phyloP scores from a whole-genome alignment of 352 stramenopile genomes.

The Globisporangium camurandrum region DNA sequence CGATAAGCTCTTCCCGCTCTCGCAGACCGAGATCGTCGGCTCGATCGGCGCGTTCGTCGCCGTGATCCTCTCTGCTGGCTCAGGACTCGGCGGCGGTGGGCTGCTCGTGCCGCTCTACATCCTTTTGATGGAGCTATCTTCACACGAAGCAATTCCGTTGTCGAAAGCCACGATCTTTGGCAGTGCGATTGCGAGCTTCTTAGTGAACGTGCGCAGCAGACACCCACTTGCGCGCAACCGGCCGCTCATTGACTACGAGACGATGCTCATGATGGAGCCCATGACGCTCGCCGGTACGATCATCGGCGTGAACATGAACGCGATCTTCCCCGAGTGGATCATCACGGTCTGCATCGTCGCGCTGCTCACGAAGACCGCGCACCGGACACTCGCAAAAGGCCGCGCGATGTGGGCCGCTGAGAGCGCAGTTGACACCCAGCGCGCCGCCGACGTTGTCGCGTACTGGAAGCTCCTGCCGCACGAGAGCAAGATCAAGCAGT shows the following conservation, averaged over 20 bases:
- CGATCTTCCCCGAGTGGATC: conserved; percentile 73
- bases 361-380: conserved; percentile 60
- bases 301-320: conserved; percentile 82
- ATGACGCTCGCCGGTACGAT: conserved; percentile 85
- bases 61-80: conserved; percentile 52
- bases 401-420: conserved; percentile 68
- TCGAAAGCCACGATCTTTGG: conserved; percentile 84
- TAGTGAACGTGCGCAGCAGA: conserved; percentile 56
- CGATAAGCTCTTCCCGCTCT: conserved; percentile 53
- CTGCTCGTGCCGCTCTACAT: conserved; percentile 78
- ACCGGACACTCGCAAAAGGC: conserved; percentile 62
- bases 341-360: conserved; percentile 74
- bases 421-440: conserved; percentile 33
- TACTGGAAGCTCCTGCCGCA: conserved; percentile 66
- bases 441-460: conserved; percentile 34
- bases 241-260: conserved; percentile 80
- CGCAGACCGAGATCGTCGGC: conserved; percentile 38
- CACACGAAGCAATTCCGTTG: conserved; percentile 73
- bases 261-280: conserved; percentile 77
- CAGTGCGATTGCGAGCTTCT: conserved; percentile 64
- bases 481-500: conserved; percentile 66
- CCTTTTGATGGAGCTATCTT: conserved; percentile 60
- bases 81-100: conserved; percentile 64
- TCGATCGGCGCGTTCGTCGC: conserved; percentile 62
- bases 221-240: conserved; percentile 55